A percentile compares a stretch with the other conserved stretches of the same genome.
Conservation (phyloP, 495 filamentous ascomycete species). For the Pyrenopolyporus hunteri region DNA sequence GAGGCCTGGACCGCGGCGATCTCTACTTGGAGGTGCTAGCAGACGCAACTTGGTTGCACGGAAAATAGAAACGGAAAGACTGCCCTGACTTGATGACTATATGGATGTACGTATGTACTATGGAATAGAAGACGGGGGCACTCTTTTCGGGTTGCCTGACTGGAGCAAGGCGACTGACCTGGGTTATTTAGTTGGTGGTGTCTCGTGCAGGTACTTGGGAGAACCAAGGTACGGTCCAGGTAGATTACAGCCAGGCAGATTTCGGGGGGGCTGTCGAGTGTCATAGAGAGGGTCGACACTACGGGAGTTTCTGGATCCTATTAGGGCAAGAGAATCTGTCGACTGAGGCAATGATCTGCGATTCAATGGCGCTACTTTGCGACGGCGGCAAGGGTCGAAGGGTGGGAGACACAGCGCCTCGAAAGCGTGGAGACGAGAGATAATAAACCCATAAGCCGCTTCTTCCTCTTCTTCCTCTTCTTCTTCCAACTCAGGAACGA, state of each 20-base stretch:
- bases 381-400: slow-evolving; percentile 39
- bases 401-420: slow-evolving; percentile 24
- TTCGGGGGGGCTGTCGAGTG: slow-evolving; percentile 31
- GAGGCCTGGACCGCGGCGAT: slow-evolving; percentile 38
- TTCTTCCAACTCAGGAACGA: slow-evolving; percentile 11
- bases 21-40: slow-evolving; percentile 32
- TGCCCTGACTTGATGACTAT: slow-evolving; percentile 6
- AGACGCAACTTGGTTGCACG: slow-evolving; percentile 35
- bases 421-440: slow-evolving; percentile 29
- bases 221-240: slow-evolving; percentile 1
- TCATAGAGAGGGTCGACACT: slow-evolving; percentile 37
- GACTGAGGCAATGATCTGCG: slow-evolving; percentile 45
- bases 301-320: slow-evolving; percentile 41
- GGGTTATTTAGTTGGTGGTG: slow-evolving; percentile 15
- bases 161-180: slow-evolving; percentile 32
- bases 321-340: slow-evolving; percentile 41
- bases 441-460: slow-evolving; percentile 21
- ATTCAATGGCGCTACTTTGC: slow-evolving; percentile 44
- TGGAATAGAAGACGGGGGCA: slow-evolving; percentile 15
- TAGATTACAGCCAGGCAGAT: slow-evolving; percentile 16
- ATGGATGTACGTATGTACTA: no score
- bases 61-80: slow-evolving; percentile 29
- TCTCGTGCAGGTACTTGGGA: slow-evolving; percentile 33
- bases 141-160: slow-evolving; percentile 33
- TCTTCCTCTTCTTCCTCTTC: slow-evolving; percentile 10